Evolutionary conservation across 1,284 basidiomycete genomes (phyloP).

Genomic region (Ustilago crameri): DNA sequence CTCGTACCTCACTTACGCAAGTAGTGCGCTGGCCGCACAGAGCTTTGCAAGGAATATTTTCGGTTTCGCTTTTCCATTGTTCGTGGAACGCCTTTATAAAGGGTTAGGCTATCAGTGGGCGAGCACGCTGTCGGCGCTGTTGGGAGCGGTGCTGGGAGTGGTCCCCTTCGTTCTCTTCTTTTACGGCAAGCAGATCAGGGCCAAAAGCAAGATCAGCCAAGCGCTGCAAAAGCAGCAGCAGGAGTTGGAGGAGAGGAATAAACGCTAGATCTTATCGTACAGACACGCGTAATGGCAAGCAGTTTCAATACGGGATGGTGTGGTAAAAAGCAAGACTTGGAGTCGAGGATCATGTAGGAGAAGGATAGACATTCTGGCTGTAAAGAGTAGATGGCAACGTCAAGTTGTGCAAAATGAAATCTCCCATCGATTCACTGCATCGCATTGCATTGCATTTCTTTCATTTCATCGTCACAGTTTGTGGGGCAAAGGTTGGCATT

Average conservation of each 20-base stretch:
- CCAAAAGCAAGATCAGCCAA: conserved; percentile 72
- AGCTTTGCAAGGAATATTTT: conserved; percentile 75
- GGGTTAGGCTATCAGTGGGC: conserved; percentile 77
- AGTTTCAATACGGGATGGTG: too few relatives aligned
- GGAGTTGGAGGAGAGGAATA: conserved; percentile 16
- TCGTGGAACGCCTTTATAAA: conserved; percentile 72
- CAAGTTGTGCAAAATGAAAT: too few relatives aligned
- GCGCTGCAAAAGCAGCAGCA: conserved; percentile 29
- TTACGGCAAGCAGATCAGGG: conserved; percentile 75
- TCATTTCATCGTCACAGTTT: too few relatives aligned
- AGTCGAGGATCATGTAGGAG: too few relatives aligned
- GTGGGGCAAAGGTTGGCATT: too few relatives aligned
- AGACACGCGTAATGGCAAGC: too few relatives aligned
- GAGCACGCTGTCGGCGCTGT: conserved; percentile 75
- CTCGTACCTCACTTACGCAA: conserved; percentile 74
- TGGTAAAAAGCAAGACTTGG: conserved; percentile 1
- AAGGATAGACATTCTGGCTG: too few relatives aligned
- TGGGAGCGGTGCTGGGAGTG: conserved; percentile 75
- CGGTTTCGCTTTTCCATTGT: conserved; percentile 51
- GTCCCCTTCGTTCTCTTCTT: conserved; percentile 76
- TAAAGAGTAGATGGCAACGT: too few relatives aligned
- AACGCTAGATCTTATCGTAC: too few relatives aligned
- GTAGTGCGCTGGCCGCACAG: conserved; percentile 81
- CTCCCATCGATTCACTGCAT: too few relatives aligned
- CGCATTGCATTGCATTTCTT: too few relatives aligned